Evolutionary conservation across 1,139 yeast species (phyloP), one percentile per base, ranked within the genome.

Genomic region (Eremothecium sinecaudum): DNA sequence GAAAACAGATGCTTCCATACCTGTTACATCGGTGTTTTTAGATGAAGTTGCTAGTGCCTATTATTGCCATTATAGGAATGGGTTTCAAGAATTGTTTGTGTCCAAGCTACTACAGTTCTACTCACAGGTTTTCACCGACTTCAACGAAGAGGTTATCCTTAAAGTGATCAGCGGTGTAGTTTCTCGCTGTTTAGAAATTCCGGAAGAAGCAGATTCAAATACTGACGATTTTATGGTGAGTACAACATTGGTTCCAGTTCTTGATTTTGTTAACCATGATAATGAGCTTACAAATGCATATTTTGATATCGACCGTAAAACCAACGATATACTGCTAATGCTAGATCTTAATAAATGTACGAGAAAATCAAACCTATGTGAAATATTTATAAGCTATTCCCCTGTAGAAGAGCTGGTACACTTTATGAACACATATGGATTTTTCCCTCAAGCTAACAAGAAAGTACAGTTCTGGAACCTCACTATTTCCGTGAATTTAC

Each of bases 191-290:
- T 58, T 78, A 33, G 84, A 77, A 49, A 75, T 78, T 3, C 86
- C 87, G 1, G 51, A 70, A 32, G 57, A 52, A 12, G 35, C 46
- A 4, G 47, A 43, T 2, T 48, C 36, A 27, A 48, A 35, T 2
- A 45, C 46, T 14, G 51, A 48, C 24, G 58, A 50, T 32, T 78
- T 61, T 42, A 53, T 57, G 7, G 71, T 72, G 4, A 67, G 71
- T 35, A 64, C 75, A 0, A 68, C 82, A 0, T 53, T 79, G 36
- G 82, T 79, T 1, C 86, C 90, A 0, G 43, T 75, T 1, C 50
- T 79, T 21, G 90, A 79, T 51, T 79, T 72, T 62, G 81, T 71
- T 4, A 79, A 79, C 48, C 90, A 79, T 50, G 58, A 57, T 29
- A 59, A 57, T 28, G 58, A 54, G 26, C 24, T 41, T 5, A 57